Percentiles rank a stretch among this genome's conserved stretches.
phyloP scores from a whole-genome alignment of 1,284 basidiomycete species.

The Stygiomarasmius scandens region DNA sequence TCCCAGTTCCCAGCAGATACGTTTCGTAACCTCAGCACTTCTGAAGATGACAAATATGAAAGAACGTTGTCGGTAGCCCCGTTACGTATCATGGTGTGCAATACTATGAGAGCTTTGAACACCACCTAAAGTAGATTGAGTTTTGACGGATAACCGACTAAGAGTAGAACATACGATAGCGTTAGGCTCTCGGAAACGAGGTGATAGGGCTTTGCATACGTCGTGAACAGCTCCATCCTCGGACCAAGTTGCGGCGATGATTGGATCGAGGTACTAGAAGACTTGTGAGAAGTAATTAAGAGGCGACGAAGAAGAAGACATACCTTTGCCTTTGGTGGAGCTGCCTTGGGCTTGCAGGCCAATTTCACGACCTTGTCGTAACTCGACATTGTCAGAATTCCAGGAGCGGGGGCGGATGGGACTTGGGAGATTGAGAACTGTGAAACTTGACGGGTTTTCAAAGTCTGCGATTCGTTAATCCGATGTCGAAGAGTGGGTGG shows the following conservation, averaged over 20 bases:
- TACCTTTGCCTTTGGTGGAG: constrained; percentile 92
- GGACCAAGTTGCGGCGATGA: constrained; percentile 93
- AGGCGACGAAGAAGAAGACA: constrained; percentile 11
- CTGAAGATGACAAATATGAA: constrained; percentile 76
- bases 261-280: constrained; percentile 79
- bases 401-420: too few relatives aligned
- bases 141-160: background rate
- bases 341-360: constrained; percentile 93
- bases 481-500: too few relatives aligned
- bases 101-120: constrained; percentile 94
- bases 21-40: constrained; percentile 79
- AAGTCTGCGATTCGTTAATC: too few relatives aligned
- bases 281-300: constrained; percentile 1
- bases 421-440: too few relatives aligned
- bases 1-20: constrained; percentile 81
- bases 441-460: too few relatives aligned
- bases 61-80: constrained; percentile 93
- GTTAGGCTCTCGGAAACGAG: constrained; percentile 88
- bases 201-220: constrained; percentile 85
- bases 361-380: constrained; percentile 89
- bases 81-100: constrained; percentile 95
- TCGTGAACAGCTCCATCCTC: constrained; percentile 92
- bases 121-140: constrained; percentile 63
- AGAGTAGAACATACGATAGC: constrained; percentile 64
- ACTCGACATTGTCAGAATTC: constrained; percentile 77